These are phyloP conservation scores for Colletotrichum salicis DNA, from an alignment of 2,329 filamentous ascomycete species.

Conservation along the genomic window DNA sequence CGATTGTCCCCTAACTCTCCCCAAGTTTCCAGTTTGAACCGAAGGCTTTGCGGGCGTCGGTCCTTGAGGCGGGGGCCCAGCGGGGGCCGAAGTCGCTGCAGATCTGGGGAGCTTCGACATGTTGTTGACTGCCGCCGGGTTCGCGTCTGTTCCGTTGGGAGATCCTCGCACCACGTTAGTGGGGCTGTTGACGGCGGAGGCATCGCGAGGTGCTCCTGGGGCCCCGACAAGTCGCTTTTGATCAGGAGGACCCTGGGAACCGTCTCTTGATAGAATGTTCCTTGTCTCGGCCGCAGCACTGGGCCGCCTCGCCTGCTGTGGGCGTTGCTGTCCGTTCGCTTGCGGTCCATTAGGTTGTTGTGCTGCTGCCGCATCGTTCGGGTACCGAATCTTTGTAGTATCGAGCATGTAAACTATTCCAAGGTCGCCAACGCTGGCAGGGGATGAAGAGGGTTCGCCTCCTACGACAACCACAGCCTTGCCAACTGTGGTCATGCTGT, in stretches of 20 bases:
- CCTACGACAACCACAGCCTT: slow-evolving; percentile 93
- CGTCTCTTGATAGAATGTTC: slow-evolving; percentile 58
- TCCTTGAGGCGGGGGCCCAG: slow-evolving; percentile 63
- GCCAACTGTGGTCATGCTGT: slow-evolving; percentile 96
- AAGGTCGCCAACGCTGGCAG: slow-evolving; percentile 83
- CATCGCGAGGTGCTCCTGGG: slow-evolving; percentile 43
- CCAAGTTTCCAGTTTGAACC: slow-evolving; percentile 52
- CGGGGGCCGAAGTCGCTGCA: slow-evolving; percentile 49
- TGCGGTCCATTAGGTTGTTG: slow-evolving; percentile 31
- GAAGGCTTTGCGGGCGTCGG: slow-evolving; percentile 61
- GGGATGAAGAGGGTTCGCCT: slow-evolving; percentile 91
- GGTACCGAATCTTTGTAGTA: slow-evolving; percentile 95
- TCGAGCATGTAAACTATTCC: slow-evolving; percentile 92
- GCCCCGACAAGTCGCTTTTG: slow-evolving; percentile 58
- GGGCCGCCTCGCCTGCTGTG: slow-evolving; percentile 53
- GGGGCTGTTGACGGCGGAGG: slow-evolving; percentile 46
- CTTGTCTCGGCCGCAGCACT: slow-evolving; percentile 54
- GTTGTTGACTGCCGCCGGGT: slow-evolving; percentile 46
- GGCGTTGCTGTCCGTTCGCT: slow-evolving; percentile 46
- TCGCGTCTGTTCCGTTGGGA: slow-evolving; percentile 52
- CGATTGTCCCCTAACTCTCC: slow-evolving; percentile 61
- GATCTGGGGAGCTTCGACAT: slow-evolving; percentile 53
- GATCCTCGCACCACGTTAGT: slow-evolving; percentile 55
- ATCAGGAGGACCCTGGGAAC: slow-evolving; percentile 62
- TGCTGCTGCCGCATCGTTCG: slow-evolving; percentile 73